A percentile compares a stretch with the other conserved stretches of the same genome.
phyloP scores from a whole-genome alignment of 257 asterid species.

The Nicotiana knightiana region DNA sequence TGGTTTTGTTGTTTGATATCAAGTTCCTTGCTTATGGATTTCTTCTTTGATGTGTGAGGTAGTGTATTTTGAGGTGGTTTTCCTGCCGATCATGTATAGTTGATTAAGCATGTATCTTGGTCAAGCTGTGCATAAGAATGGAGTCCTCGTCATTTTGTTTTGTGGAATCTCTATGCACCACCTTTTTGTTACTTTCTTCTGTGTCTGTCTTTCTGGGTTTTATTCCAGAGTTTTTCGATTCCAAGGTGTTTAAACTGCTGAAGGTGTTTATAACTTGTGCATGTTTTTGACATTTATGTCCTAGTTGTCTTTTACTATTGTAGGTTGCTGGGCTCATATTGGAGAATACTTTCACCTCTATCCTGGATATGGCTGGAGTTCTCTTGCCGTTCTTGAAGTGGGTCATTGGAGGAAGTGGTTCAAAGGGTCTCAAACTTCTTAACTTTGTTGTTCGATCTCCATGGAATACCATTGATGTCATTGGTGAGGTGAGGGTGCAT shows the following conservation, averaged over 20 bases:
- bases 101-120: conserved; percentile 2
- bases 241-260: not conserved
- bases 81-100: not conserved
- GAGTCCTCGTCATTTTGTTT: not conserved
- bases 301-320: conserved; percentile 11
- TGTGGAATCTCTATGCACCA: not conserved
- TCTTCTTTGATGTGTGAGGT: not conserved
- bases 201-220: not conserved
- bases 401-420: conserved; percentile 80
- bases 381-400: conserved; percentile 78
- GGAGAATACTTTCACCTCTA: conserved; percentile 96
- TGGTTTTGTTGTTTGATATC: not conserved
- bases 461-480: conserved; percentile 81
- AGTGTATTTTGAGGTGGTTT: not conserved
- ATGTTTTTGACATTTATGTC: conserved; percentile 8
- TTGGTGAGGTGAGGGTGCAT: conserved; percentile 67
- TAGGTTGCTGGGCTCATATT: conserved; percentile 79
- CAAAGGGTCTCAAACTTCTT: conserved; percentile 69
- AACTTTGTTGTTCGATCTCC: conserved; percentile 93
- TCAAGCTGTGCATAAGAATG: conserved; percentile 3
- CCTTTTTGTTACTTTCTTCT: not conserved
- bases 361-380: conserved; percentile 98
- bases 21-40: not conserved
- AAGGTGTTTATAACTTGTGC: not conserved
- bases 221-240: not conserved